These are phyloP conservation scores for Cercospora zeae-maydis DNA, from an alignment of 2,329 filamentous ascomycete genomes.

Conservation along the genomic window DNA sequence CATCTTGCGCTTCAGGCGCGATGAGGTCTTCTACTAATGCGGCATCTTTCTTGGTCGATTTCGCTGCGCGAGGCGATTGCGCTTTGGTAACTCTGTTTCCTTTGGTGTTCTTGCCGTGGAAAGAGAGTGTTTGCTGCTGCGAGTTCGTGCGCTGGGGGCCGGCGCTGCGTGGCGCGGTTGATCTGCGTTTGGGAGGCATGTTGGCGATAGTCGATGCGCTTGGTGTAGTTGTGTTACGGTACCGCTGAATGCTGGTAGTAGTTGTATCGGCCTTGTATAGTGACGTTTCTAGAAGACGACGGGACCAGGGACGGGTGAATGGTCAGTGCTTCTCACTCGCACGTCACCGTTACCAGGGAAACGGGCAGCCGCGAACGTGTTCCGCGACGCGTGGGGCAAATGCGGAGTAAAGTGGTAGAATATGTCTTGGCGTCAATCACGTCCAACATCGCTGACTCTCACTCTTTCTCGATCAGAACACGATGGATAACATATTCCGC, in stretches of 20 bases:
- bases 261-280: background rate
- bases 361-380: background rate
- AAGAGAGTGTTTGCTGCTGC: conserved; percentile 59
- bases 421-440: background rate
- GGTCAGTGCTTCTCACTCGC: conserved; percentile 3
- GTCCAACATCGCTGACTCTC: background rate
- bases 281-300: conserved; percentile 1
- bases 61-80: conserved; percentile 36
- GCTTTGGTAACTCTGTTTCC: conserved; percentile 55
- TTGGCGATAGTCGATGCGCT: conserved; percentile 5
- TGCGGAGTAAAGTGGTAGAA: background rate
- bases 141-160: conserved; percentile 42
- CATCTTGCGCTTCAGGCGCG: conserved; percentile 17
- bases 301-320: background rate
- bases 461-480: background rate
- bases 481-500: background rate
- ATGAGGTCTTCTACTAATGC: conserved; percentile 35
- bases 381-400: background rate
- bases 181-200: conserved; percentile 48
- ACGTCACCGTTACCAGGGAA: background rate
- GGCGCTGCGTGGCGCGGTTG: conserved; percentile 41
- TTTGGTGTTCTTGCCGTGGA: conserved; percentile 49
- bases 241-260: background rate
- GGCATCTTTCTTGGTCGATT: conserved; percentile 39
- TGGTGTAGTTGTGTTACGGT: background rate